These are phyloP conservation scores for Ambrosiella cleistominuta DNA, from an alignment of 2,329 filamentous ascomycete species.

Conservation along the genomic window DNA sequence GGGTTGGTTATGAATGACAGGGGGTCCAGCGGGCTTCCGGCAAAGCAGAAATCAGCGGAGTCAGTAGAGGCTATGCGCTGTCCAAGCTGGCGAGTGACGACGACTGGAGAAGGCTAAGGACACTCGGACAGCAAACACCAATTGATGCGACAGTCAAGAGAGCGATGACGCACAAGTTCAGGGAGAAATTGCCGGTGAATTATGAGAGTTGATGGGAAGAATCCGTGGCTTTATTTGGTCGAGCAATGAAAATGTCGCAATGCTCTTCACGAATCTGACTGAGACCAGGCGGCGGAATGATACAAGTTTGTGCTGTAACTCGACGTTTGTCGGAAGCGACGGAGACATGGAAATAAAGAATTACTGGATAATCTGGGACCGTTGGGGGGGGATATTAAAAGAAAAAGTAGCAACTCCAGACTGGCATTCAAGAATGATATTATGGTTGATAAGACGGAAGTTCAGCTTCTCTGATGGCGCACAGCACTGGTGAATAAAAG, in stretches of 20 bases:
- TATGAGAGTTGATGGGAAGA: background rate
- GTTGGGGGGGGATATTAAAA: background rate
- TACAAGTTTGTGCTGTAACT: too few species aligned
- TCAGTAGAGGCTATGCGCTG: background rate
- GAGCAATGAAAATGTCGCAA: too few species aligned
- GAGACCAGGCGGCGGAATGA: too few species aligned
- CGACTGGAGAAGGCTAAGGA: slow-evolving; percentile 1
- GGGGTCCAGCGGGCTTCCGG: background rate
- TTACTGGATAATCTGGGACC: background rate
- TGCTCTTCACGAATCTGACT: too few species aligned
- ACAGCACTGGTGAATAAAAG: slow-evolving; percentile 1
- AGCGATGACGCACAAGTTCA: background rate
- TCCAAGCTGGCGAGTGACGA: slow-evolving; percentile 1
- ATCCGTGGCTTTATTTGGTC: too few species aligned
- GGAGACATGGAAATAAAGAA: background rate
- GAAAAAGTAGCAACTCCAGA: slow-evolving; percentile 1
- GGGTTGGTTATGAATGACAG: background rate
- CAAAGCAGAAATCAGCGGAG: background rate
- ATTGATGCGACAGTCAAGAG: background rate
- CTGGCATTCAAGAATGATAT: background rate
- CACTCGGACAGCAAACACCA: slow-evolving; percentile 11
- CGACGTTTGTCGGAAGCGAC: too few species aligned
- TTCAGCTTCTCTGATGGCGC: slow-evolving; percentile 12
- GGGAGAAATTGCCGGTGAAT: background rate
- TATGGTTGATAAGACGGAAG: background rate